Evolutionary conservation across 208 protist genomes (phyloP).

Genomic region (Trichomonas gallinae): DNA sequence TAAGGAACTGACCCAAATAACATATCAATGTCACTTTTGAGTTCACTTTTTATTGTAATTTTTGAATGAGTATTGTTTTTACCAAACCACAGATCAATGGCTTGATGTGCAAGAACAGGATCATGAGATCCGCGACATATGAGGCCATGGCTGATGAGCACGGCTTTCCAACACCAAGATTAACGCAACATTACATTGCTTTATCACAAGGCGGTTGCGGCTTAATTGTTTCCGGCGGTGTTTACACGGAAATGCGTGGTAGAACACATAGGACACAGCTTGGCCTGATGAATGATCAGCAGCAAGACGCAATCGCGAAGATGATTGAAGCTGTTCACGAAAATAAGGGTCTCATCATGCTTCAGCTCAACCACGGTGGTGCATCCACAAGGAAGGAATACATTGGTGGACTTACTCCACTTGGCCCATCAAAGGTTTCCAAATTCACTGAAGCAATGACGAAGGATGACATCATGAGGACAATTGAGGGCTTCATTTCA

Average conservation of each 20-base stretch:
- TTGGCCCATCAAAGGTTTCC: not conserved
- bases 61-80: conserved; percentile 3
- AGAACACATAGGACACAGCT: not conserved
- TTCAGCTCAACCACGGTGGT: not conserved
- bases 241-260: not conserved
- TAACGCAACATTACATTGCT: not conserved
- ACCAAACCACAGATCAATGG: not conserved
- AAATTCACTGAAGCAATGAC: not conserved
- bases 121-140: conserved; percentile 7
- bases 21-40: too few relatives aligned
- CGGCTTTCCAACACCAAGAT: not conserved
- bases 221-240: not conserved
- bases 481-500: not conserved
- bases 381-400: not conserved
- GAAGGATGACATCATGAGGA: not conserved
- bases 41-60: too few relatives aligned
- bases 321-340: not conserved
- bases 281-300: not conserved
- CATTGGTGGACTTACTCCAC: not conserved
- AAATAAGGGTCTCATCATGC: not conserved
- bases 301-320: not conserved
- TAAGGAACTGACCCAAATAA: too few relatives aligned
- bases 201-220: not conserved
- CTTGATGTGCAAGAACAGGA: not conserved
- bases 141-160: not conserved